Base-by-base conservation (phyloP, 2,329 filamentous ascomycete genomes). In the Chaetomium olivaceum region DNA sequence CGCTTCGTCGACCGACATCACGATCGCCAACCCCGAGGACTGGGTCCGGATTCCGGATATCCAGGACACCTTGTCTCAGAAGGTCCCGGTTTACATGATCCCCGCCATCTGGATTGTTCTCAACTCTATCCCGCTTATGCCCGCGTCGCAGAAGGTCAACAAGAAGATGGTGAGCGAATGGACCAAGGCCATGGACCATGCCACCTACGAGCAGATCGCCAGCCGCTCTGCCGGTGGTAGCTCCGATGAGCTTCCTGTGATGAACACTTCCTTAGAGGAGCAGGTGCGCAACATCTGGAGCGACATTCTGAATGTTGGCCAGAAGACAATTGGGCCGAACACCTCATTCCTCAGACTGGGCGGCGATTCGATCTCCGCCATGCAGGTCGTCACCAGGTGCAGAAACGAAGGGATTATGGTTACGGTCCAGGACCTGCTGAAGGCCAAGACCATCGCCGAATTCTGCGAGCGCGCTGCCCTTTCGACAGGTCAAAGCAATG, bases 311-410 rank as follows among this genome's bases (percentile, higher is more conserved):
- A 76, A 78, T 51, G 33, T 62, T 1, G 50, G 1, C 19, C 56
- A 11, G 21, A 36, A 62, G 27, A 58, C 36, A 4, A 55, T 55
- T 19, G 33, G 43, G 16, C 52, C 51, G 2, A 36, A 36, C n/a
- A 48, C 36, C 12, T 57, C 51, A 23, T 81, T 82, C 63, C 72
- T 79, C 12, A 68, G 70, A 2, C 70, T 80, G 0, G 80, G 80
- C 1, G 80, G 80, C 1, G 80, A 82, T 59, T 81, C 79, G 6
- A 80, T 82, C n/a, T 70, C 71, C 2, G 79, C 80, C 2, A 82
- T 82, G 73, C 66, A 65, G 33, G 65, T 71, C 11, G 74, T 78
- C 21, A 79, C 83, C 6, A 71, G 4, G 76, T 75, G 43, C 71
- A 73, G 1, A 64, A 72, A 71, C 0, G 68, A 73, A 14, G 74